Conservation (phyloP, 129 eudicot species). For the Sambucus nigra region DNA sequence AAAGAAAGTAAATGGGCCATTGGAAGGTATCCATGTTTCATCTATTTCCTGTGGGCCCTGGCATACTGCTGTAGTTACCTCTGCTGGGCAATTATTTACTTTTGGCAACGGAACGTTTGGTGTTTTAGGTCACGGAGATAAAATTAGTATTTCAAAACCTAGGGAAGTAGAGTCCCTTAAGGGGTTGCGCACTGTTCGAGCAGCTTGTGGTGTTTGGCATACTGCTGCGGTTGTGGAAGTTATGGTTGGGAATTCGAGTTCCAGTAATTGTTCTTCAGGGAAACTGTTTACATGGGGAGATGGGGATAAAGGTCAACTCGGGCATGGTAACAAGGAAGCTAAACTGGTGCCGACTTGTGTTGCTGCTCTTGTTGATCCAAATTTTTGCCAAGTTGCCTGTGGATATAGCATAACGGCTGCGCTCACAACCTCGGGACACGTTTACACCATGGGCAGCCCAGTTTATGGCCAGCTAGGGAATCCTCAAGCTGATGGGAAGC, state of each 20-base stretch:
- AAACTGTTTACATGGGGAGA: slow-evolving; percentile 98
- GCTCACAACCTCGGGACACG: slow-evolving; percentile 87
- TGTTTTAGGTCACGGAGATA: slow-evolving; percentile 90
- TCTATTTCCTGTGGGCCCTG: slow-evolving; percentile 93
- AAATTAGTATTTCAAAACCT: slow-evolving; percentile 61
- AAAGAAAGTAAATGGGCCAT: slow-evolving; percentile 74
- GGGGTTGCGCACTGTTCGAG: slow-evolving; percentile 84
- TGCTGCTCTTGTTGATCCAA: slow-evolving; percentile 94
- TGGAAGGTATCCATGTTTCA: slow-evolving; percentile 95
- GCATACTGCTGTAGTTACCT: slow-evolving; percentile 96
- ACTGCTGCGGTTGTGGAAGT: slow-evolving; percentile 97
- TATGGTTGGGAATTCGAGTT: slow-evolving; percentile 87
- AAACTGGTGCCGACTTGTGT: slow-evolving; percentile 98
- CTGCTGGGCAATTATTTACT: slow-evolving; percentile 91
- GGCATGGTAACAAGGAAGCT: slow-evolving; percentile 89
- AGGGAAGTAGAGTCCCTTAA: slow-evolving; percentile 93
- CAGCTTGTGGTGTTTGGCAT: slow-evolving; percentile 98
- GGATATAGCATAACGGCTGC: slow-evolving; percentile 96
- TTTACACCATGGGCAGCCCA: slow-evolving; percentile 92
- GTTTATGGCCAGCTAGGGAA: slow-evolving; percentile 95
- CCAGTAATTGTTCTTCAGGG: slow-evolving; percentile 88
- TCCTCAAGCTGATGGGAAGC: slow-evolving; percentile 82
- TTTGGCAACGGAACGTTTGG: slow-evolving; percentile 97
- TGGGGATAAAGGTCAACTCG: slow-evolving; percentile 89
- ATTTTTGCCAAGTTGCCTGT: slow-evolving; percentile 89